Evolutionary conservation across 2,329 filamentous ascomycete genomes (phyloP).

Genomic region (Ascochyta koolunga): DNA sequence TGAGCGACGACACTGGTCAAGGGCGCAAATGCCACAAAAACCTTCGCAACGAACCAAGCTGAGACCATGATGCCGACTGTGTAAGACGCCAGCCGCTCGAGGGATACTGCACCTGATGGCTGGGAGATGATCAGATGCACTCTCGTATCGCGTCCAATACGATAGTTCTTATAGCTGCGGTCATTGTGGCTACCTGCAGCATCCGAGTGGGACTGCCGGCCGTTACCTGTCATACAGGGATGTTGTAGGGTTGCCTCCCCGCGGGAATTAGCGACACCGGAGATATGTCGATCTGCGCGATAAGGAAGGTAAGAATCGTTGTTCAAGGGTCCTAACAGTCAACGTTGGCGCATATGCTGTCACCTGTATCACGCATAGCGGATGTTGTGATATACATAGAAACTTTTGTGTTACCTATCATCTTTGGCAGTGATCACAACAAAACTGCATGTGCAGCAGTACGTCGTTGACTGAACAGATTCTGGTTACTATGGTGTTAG

Average conservation of each 20-base stretch:
- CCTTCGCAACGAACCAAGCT: conserved; percentile 22
- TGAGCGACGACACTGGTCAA: conserved; percentile 23
- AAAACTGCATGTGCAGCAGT: neutral
- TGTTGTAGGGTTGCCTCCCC: conserved; percentile 5
- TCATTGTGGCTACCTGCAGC: conserved; percentile 4
- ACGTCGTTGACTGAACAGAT: neutral
- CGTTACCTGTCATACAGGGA: conserved; percentile 19
- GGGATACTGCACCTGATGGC: neutral
- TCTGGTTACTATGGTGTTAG: neutral
- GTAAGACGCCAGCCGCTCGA: neutral
- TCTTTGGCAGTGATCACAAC: neutral
- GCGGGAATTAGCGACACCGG: conserved; percentile 16
- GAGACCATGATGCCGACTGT: conserved; percentile 28
- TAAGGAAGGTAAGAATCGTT: conserved; percentile 16
- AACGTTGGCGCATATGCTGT: conserved; percentile 9
- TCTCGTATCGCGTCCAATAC: neutral
- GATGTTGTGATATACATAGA: conserved; percentile 13
- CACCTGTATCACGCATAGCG: conserved; percentile 5
- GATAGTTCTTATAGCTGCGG: conserved; percentile 19
- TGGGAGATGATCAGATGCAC: neutral
- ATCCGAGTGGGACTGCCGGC: conserved; percentile 17
- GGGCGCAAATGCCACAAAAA: conserved; percentile 29
- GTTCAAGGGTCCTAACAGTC: neutral
- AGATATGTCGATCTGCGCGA: conserved; percentile 25
- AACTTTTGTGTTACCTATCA: conserved; percentile 1